These are phyloP conservation scores for Podaxis rugospora DNA, from an alignment of 768 basidiomycete genomes.

Conservation along the genomic window DNA sequence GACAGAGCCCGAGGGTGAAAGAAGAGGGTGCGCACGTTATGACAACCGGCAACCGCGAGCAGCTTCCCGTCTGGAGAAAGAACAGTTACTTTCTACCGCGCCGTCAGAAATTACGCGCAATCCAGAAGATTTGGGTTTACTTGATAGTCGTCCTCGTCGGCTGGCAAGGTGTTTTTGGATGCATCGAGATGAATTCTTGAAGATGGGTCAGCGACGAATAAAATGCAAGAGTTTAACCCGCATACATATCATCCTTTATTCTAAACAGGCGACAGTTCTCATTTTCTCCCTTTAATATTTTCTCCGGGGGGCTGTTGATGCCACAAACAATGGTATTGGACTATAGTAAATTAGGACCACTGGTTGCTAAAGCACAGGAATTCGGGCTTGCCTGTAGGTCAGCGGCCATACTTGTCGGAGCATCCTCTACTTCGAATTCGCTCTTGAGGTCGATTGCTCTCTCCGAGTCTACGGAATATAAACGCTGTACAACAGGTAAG, in stretches of 20 bases:
- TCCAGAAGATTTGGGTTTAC: constrained; percentile 36
- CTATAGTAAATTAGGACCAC: constrained; percentile 20
- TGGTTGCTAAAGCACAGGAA: neutral
- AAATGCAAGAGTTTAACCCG: constrained; percentile 8
- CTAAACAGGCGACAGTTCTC: constrained; percentile 79
- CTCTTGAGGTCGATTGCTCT: constrained; percentile 50
- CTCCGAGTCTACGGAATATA: constrained; percentile 58
- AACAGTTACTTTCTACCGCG: constrained; percentile 75
- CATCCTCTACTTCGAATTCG: constrained; percentile 85
- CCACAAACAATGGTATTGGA: constrained; percentile 70
- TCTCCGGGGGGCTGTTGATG: constrained; percentile 72
- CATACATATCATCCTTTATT: constrained; percentile 56
- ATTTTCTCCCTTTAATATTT: constrained; percentile 63
- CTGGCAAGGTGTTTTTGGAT: constrained; percentile 53
- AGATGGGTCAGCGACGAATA: neutral
- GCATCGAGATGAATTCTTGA: neutral
- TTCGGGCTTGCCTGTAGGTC: constrained; percentile 46
- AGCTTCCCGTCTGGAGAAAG: constrained; percentile 66
- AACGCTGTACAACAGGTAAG: constrained; percentile 40
- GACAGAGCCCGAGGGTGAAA: neutral
- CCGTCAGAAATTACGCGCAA: constrained; percentile 13
- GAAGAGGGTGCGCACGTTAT: constrained; percentile 45
- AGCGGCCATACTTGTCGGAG: constrained; percentile 92
- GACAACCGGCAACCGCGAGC: constrained; percentile 69
- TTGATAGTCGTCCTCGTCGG: constrained; percentile 79